Percentiles rank a stretch among this genome's conserved stretches.
Evolutionary conservation across 257 asterid genomes (phyloP).

Genomic region (Perilla frutescens): DNA sequence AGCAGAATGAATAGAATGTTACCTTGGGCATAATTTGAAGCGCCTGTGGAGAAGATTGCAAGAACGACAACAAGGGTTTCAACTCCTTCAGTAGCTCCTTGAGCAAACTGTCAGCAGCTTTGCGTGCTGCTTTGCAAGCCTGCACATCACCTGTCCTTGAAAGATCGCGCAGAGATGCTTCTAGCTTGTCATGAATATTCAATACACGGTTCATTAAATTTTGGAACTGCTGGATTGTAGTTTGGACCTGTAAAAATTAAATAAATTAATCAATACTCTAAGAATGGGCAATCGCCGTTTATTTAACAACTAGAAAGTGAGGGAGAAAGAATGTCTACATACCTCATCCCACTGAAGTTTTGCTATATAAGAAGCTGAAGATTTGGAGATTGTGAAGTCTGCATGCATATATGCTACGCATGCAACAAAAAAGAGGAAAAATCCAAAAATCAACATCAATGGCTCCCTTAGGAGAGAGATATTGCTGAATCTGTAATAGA

Average conservation of each 20-base stretch:
- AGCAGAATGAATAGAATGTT: slow-evolving; percentile 31
- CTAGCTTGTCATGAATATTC: slow-evolving; percentile 77
- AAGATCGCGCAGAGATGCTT: slow-evolving; percentile 87
- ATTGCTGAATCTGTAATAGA: slow-evolving; percentile 84
- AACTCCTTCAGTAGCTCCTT: slow-evolving; percentile 85
- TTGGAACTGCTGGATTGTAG: slow-evolving; percentile 74
- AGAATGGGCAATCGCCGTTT: neutral
- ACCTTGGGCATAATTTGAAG: slow-evolving; percentile 79
- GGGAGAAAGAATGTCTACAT: slow-evolving; percentile 25
- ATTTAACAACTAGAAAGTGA: slow-evolving; percentile 7
- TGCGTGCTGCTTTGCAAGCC: slow-evolving; percentile 93
- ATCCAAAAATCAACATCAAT: slow-evolving; percentile 85
- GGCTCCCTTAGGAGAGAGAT: slow-evolving; percentile 85
- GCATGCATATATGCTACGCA: slow-evolving; percentile 76
- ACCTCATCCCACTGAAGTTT: slow-evolving; percentile 99
- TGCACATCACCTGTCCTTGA: slow-evolving; percentile 90
- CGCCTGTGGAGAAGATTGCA: slow-evolving; percentile 84
- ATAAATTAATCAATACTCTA: neutral
- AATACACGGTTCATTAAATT: slow-evolving; percentile 62
- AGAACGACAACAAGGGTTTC: slow-evolving; percentile 66
- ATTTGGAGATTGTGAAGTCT: slow-evolving; percentile 94
- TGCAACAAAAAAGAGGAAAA: slow-evolving; percentile 79
- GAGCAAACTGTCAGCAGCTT: slow-evolving; percentile 70
- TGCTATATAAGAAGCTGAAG: slow-evolving; percentile 86
- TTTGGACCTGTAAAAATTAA: slow-evolving; percentile 64